Evolutionary conservation across 176 grass and related monocot species (phyloP), one percentile per base, ranked within the genome.

Genomic region (Metroxylon sagu): DNA sequence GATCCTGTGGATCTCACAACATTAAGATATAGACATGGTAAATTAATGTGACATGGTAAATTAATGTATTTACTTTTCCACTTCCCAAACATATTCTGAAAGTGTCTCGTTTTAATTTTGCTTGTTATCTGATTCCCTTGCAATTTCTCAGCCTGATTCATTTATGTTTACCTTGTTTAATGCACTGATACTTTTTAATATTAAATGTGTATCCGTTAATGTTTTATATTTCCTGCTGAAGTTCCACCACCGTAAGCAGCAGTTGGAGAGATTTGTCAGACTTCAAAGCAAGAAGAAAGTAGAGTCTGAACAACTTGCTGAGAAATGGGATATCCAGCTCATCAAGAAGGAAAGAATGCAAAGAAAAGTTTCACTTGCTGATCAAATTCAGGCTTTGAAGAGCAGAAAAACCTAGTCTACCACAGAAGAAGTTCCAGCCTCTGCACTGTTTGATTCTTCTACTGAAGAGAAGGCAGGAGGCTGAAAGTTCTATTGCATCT

Each of bases 311-410:
- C 26, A 26, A 54, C 50, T 30, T 16, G n/a, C 54, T 16, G 15
- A 65, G 62, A 67, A 19, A 19, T 54, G 25, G 50, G 64, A 67
- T 26, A 30, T 67, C 18, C n/a, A 67, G 54, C 26, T 30, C 16
- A 54, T 67, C 16, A 52, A 67, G 51, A 67, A 19, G 53, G 26
- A 67, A 10, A 67, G 49, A 19, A 19, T 29, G 16, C 49, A 16
- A 4, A 67, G 26, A 35, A 50, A 54, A 31, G 19, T 54, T 27
- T 67, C 64, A 67, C 27, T 67, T 19, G 64, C 64, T 35, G 64
- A 67, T 54, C 64, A 67, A 54, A 52, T 67, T 31, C 14, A 54
- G 54, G 64, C 64, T 19, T 49, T 30, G 25, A 67, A 67, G 64
- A 67, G 19, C 25, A 67, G 16, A 30, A 67, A 31, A 54, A 5